Evolutionary conservation across 2,329 filamentous ascomycete species (phyloP).

Genomic region (Aspergillus sp.): DNA sequence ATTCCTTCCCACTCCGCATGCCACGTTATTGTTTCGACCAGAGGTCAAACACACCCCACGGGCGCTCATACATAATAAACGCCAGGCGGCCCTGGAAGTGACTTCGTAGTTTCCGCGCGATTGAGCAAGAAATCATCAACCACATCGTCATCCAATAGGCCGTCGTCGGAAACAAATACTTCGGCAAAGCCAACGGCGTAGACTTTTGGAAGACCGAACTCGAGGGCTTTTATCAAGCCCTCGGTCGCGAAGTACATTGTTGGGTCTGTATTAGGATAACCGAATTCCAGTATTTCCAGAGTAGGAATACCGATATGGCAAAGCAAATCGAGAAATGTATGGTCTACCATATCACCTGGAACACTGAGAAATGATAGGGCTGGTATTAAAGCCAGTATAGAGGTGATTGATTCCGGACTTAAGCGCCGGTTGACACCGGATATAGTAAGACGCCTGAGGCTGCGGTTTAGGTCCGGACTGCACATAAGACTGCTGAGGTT

Average conservation of each 20-base stretch:
- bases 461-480: constrained; percentile 19
- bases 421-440: constrained; percentile 25
- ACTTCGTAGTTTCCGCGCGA: constrained; percentile 13
- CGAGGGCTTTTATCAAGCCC: constrained; percentile 22
- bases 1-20: neutral
- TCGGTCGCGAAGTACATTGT: constrained; percentile 22
- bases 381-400: constrained; percentile 27
- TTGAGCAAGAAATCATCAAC: constrained; percentile 27
- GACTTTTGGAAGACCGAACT: constrained; percentile 25
- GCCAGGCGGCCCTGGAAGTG: neutral
- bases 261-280: constrained; percentile 18
- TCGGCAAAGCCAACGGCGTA: constrained; percentile 29
- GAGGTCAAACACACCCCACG: neutral
- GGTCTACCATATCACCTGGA: constrained; percentile 30
- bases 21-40: neutral
- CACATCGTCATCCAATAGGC: constrained; percentile 24
- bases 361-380: constrained; percentile 30
- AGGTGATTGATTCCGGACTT: constrained; percentile 26
- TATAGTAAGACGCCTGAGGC: constrained; percentile 27
- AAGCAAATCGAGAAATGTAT: constrained; percentile 29
- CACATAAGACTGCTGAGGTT: constrained; percentile 25
- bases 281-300: constrained; percentile 32
- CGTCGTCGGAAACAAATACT: constrained; percentile 21
- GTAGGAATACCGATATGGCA: constrained; percentile 16
- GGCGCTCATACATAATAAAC: constrained; percentile 19